Evolutionary conservation across 73 alveolate genomes (phyloP).

Genomic region (Stentor roeselii): DNA sequence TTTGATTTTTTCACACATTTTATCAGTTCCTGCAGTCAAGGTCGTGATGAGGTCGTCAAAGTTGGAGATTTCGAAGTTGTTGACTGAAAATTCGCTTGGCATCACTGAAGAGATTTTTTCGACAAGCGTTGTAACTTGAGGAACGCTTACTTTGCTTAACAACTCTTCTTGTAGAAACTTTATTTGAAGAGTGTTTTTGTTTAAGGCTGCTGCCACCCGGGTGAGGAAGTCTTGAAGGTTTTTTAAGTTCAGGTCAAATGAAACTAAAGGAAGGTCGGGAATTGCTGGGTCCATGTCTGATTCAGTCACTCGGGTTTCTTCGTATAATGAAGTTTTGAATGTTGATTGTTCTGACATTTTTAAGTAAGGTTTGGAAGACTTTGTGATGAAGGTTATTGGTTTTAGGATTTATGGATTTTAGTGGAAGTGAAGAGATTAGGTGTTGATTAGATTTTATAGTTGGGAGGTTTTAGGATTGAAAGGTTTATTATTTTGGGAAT

Average conservation of each 20-base stretch:
- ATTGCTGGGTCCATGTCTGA: neutral
- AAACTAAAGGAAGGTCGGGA: neutral
- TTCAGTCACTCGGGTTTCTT: neutral
- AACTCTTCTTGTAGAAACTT: neutral
- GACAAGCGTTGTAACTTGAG: neutral
- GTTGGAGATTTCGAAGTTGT: neutral
- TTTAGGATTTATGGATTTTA: too few relatives aligned
- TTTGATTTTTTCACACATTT: neutral
- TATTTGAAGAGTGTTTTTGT: neutral
- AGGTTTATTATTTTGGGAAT: too few relatives aligned
- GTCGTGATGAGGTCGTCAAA: neutral
- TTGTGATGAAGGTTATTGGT: too few relatives aligned
- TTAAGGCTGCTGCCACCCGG: neutral
- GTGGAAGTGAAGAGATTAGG: too few relatives aligned
- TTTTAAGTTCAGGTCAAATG: neutral
- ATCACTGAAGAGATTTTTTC: neutral
- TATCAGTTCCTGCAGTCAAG: neutral
- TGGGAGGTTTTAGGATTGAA: too few relatives aligned
- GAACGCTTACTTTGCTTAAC: neutral
- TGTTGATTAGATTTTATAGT: too few relatives aligned
- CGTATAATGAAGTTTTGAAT: neutral
- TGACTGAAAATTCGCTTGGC: neutral
- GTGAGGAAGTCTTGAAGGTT: neutral
- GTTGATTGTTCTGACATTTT: too few relatives aligned
- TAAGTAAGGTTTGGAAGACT: too few relatives aligned